Percentiles rank a stretch among this genome's conserved stretches.
Conservation (phyloP, 2,329 filamentous ascomycete genomes). For the Grosmannia penicillata region DNA sequence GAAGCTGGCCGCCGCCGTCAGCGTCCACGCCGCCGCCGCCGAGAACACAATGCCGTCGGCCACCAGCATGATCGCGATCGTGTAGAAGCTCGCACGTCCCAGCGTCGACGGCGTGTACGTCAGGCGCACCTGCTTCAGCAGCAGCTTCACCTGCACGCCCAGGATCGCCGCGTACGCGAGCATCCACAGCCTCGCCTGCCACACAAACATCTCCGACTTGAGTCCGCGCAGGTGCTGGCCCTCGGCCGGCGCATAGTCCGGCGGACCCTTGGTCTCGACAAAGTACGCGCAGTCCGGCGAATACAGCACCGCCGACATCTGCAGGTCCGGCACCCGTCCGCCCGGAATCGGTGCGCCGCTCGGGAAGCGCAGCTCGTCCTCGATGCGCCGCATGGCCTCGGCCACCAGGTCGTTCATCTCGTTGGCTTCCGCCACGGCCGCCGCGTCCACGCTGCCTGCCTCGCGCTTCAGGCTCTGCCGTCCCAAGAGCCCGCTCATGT, state of each 20-base stretch:
- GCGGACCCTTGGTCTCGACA: slow-evolving; percentile 49
- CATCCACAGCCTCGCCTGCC: slow-evolving; percentile 43
- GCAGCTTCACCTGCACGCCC: slow-evolving; percentile 44
- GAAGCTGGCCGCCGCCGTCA: slow-evolving; percentile 40
- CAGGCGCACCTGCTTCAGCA: slow-evolving; percentile 51
- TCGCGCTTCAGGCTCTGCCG: slow-evolving; percentile 13
- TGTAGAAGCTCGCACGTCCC: slow-evolving; percentile 50
- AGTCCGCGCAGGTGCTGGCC: slow-evolving; percentile 42
- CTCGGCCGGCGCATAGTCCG: slow-evolving; percentile 33
- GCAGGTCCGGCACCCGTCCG: slow-evolving; percentile 33
- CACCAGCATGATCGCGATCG: slow-evolving; percentile 44
- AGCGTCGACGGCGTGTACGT: slow-evolving; percentile 53
- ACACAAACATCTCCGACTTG: slow-evolving; percentile 45
- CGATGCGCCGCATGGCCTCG: slow-evolving; percentile 28
- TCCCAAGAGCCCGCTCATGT: too few relatives aligned
- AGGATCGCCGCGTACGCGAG: slow-evolving; percentile 40
- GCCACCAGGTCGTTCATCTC: slow-evolving; percentile 8
- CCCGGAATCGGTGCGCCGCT: slow-evolving; percentile 39
- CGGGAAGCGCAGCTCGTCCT: slow-evolving; percentile 47
- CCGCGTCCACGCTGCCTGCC: not conserved
- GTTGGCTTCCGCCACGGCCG: not conserved
- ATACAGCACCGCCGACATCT: slow-evolving; percentile 49
- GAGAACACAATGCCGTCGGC: slow-evolving; percentile 46
- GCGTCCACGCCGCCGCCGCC: slow-evolving; percentile 38
- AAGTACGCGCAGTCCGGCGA: slow-evolving; percentile 56